A percentile compares a stretch with the other conserved stretches of the same genome.
Conservation (phyloP, 495 filamentous ascomycete species). For the Penicillium subrubescens region DNA sequence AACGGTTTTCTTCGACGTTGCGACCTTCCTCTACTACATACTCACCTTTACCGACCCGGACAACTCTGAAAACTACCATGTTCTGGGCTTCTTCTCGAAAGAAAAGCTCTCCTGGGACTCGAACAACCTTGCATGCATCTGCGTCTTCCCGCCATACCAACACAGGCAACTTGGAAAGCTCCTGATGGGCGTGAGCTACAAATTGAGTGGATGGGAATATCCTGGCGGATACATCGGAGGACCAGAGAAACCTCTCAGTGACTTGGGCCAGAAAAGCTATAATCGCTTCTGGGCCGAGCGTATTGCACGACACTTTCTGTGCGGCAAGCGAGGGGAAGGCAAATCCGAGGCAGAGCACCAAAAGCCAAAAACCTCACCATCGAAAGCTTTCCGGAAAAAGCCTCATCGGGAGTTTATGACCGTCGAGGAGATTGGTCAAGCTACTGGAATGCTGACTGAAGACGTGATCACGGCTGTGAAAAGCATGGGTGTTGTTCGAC, state of each 20-base stretch:
- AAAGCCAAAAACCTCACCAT: slow-evolving; percentile 25
- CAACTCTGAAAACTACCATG: slow-evolving; percentile 43
- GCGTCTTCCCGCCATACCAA: slow-evolving; percentile 96
- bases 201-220: slow-evolving; percentile 77
- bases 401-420: slow-evolving; percentile 45
- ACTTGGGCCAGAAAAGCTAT: slow-evolving; percentile 79
- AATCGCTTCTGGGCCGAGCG: slow-evolving; percentile 80
- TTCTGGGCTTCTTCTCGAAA: slow-evolving; percentile 96
- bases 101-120: slow-evolving; percentile 99
- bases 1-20: slow-evolving; percentile 96
- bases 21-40: slow-evolving; percentile 92
- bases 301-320: slow-evolving; percentile 66
- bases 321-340: slow-evolving; percentile 26
- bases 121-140: slow-evolving; percentile 96
- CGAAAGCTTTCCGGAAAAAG: slow-evolving; percentile 40
- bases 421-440: slow-evolving; percentile 58
- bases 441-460: slow-evolving; percentile 78
- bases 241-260: slow-evolving; percentile 89
- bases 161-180: slow-evolving; percentile 83
- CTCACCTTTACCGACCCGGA: slow-evolving; percentile 57
- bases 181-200: slow-evolving; percentile 91
- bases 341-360: slow-evolving; percentile 28
- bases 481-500: slow-evolving; percentile 73
- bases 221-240: slow-evolving; percentile 73
- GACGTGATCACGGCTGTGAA: slow-evolving; percentile 79